Evolutionary conservation across 208 protist genomes (phyloP), one percentile per base, ranked within the genome.

Genomic region (Leptomonas seymouri): DNA sequence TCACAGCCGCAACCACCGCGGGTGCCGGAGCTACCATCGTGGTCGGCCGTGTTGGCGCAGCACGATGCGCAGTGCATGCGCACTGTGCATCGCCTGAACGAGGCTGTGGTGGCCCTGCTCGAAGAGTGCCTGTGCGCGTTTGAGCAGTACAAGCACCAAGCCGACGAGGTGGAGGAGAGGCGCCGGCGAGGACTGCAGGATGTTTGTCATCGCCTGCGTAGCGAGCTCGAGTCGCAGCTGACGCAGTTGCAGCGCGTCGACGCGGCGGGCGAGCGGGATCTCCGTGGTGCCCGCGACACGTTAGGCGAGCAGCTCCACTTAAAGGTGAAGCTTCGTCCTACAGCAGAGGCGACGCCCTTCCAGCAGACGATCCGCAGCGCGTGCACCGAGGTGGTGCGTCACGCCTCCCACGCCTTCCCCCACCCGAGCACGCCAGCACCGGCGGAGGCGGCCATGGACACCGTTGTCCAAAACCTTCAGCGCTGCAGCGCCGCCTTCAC

Each of bases 281-380:
- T 70, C 27, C 58, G 39, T 23, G 66, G 57, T 16, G 76, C 65
- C 11, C 67, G 78, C 20, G 45, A 56, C 4, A 12, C 46, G 9
- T 36, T 78, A 2, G 9, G 34, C 16, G 71, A 67, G 48, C 70
- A 55, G 16, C 64, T 79, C 23, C 74, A 53, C 51, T 21, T 57
- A 41, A 23, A 23, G 3, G 15, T 36, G 30, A 41, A 28, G 25
- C 51, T 65, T 30, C 59, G 63, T 2, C 49, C 60, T 23, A 70
- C 76, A 16, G 74, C 73, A 14, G 67, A 71, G 12, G 54, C 76
- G 15, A 25, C 54, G 1, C 67, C 81, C 5, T 73, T 95, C n/a
- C 60, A 82, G 51, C 62, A 90, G 48, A 56, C 79, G 18, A 25
- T 86, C 12, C 85, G 81, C 51, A 65, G 82, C 21, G 80, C 85